These are phyloP conservation scores for Farysia itapuensis DNA, from an alignment of 1,284 basidiomycete genomes.

Conservation along the genomic window DNA sequence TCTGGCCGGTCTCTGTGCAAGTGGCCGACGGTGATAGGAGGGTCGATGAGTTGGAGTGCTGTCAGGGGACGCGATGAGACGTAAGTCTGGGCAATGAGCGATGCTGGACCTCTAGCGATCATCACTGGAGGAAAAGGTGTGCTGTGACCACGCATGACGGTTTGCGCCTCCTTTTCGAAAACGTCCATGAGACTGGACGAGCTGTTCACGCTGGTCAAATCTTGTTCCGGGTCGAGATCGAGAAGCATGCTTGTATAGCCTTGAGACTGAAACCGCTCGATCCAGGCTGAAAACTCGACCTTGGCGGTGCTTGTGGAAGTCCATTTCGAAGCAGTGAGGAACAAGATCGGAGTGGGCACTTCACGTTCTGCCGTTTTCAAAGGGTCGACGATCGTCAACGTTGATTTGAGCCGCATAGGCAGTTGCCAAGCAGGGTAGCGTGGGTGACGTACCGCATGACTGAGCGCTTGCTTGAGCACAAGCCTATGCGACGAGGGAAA, in stretches of 20 bases:
- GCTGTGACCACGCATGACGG: slow-evolving; percentile 15
- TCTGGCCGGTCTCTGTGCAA: slow-evolving; percentile 11
- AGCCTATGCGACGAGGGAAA: too few species aligned
- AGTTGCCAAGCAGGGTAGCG: background rate
- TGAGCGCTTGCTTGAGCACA: too few species aligned
- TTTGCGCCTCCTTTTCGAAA: slow-evolving; percentile 30
- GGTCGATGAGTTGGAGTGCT: slow-evolving; percentile 48
- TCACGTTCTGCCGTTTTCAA: slow-evolving; percentile 25
- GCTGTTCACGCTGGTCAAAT: slow-evolving; percentile 9
- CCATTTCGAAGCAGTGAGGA: slow-evolving; percentile 48
- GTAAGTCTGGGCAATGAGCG: slow-evolving; percentile 47
- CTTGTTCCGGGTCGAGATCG: slow-evolving; percentile 42
- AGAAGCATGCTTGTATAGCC: slow-evolving; percentile 42
- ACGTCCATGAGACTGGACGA: slow-evolving; percentile 24
- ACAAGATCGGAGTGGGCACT: slow-evolving; percentile 52
- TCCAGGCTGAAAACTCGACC: slow-evolving; percentile 13
- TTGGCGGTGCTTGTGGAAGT: slow-evolving; percentile 14
- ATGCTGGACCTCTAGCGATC: slow-evolving; percentile 26
- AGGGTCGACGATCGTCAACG: slow-evolving; percentile 8
- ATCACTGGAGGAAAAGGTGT: slow-evolving; percentile 51
- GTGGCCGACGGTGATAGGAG: slow-evolving; percentile 41
- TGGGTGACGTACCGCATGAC: too few species aligned
- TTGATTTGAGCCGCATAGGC: slow-evolving; percentile 10
- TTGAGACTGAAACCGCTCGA: slow-evolving; percentile 19
- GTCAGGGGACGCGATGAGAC: slow-evolving; percentile 51